Percentiles rank a stretch among this genome's conserved stretches.
Evolutionary conservation across 2,329 filamentous ascomycete species (phyloP).

Genomic region (Pyrenophora graminea): DNA sequence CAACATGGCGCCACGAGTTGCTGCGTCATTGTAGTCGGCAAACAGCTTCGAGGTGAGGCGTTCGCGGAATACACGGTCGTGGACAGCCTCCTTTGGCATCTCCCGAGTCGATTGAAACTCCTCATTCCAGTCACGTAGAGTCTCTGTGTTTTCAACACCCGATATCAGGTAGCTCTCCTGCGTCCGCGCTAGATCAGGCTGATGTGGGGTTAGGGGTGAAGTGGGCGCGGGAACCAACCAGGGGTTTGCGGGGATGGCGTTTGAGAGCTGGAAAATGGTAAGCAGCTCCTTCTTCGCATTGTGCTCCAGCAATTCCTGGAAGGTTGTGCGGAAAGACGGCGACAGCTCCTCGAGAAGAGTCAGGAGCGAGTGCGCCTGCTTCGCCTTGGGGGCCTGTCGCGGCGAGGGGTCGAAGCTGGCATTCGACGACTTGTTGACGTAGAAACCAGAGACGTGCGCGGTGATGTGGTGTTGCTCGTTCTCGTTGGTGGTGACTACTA

Average conservation of each 20-base stretch:
- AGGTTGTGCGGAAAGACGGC: slow-evolving; percentile 77
- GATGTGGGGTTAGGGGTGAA: slow-evolving; percentile 69
- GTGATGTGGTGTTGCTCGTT: slow-evolving; percentile 95
- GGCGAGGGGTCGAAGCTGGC: slow-evolving; percentile 92
- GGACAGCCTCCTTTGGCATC: slow-evolving; percentile 88
- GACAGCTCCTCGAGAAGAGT: slow-evolving; percentile 78
- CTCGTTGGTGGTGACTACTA: slow-evolving; percentile 87
- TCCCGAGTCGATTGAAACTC: slow-evolving; percentile 97
- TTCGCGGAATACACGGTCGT: slow-evolving; percentile 95
- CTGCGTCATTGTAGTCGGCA: slow-evolving; percentile 96
- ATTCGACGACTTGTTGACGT: slow-evolving; percentile 94
- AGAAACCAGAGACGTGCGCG: slow-evolving; percentile 91
- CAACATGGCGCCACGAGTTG: slow-evolving; percentile 85
- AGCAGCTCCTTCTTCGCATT: slow-evolving; percentile 86
- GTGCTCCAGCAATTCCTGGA: slow-evolving; percentile 78
- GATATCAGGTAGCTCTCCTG: slow-evolving; percentile 91
- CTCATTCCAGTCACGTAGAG: slow-evolving; percentile 96
- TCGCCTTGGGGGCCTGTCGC: slow-evolving; percentile 74
- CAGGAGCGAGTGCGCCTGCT: slow-evolving; percentile 82
- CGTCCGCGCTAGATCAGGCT: slow-evolving; percentile 81
- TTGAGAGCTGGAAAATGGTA: slow-evolving; percentile 93
- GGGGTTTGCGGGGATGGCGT: slow-evolving; percentile 87
- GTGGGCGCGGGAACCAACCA: slow-evolving; percentile 80
- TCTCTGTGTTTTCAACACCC: slow-evolving; percentile 92
- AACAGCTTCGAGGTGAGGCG: slow-evolving; percentile 93